phyloP scores from a whole-genome alignment of 306 rosid species.

The Prinsepia uniflora region DNA sequence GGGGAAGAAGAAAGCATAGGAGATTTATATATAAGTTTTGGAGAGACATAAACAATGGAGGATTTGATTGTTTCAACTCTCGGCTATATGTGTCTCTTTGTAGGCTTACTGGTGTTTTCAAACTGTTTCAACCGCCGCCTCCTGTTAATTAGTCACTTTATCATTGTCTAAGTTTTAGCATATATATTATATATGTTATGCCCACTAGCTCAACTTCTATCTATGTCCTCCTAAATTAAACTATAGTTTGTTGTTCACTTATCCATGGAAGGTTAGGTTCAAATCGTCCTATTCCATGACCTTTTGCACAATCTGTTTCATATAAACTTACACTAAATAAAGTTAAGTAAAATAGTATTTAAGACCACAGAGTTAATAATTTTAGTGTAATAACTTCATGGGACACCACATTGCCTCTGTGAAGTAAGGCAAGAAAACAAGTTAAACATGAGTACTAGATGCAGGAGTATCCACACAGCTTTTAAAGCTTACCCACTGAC shows the following conservation, averaged over 20 bases:
- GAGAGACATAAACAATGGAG: conserved; percentile 21
- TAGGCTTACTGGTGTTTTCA: conserved; percentile 17
- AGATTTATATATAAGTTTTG: background rate
- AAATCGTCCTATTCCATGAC: conserved; percentile 32
- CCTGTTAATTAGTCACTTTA: background rate
- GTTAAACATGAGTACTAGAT: conserved; percentile 9
- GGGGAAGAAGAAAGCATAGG: background rate
- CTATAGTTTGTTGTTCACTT: no score
- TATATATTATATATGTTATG: background rate
- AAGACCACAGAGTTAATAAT: conserved; percentile 36
- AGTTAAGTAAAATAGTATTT: conserved; percentile 8
- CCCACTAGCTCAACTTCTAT: background rate
- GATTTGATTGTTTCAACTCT: conserved; percentile 20
- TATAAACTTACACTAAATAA: conserved; percentile 22
- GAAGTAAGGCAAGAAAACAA: conserved; percentile 23
- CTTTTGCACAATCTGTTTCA: conserved; percentile 54
- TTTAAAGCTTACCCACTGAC: conserved; percentile 40
- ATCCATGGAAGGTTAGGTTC: no score
- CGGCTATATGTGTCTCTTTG: background rate
- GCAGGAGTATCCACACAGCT: conserved; percentile 15
- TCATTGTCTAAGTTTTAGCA: background rate
- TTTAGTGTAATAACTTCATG: conserved; percentile 66
- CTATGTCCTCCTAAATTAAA: no score
- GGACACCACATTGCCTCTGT: conserved; percentile 51
- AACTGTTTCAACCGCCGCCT: conserved; percentile 31